phyloP scores from a whole-genome alignment of 257 asterid species.

The Verbascum thapsus region DNA sequence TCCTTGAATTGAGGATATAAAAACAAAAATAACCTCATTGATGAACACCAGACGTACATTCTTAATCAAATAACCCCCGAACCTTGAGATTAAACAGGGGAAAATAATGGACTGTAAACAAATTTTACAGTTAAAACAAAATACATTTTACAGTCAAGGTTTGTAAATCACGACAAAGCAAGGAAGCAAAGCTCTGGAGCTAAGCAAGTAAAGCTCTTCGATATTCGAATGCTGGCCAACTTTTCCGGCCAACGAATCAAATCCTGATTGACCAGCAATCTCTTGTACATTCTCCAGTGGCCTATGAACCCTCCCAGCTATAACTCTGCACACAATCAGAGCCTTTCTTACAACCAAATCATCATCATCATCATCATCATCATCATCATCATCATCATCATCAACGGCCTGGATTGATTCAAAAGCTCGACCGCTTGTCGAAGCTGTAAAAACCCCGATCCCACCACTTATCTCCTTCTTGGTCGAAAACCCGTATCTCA shows the following conservation, averaged over 20 bases:
- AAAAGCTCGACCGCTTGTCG: slow-evolving; percentile 79
- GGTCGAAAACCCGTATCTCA: slow-evolving; percentile 64
- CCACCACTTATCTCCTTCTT: slow-evolving; percentile 49
- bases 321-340: slow-evolving; percentile 81
- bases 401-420: slow-evolving; percentile 48
- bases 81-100: not conserved
- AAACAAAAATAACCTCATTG: not conserved
- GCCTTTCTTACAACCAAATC: slow-evolving; percentile 46
- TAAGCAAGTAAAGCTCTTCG: slow-evolving; percentile 87
- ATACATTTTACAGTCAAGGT: slow-evolving; percentile 28
- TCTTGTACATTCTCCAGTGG: slow-evolving; percentile 78
- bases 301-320: slow-evolving; percentile 92
- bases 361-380: slow-evolving; percentile 14
- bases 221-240: slow-evolving; percentile 68
- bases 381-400: no score
- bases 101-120: slow-evolving; percentile 9
- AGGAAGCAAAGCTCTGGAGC: slow-evolving; percentile 84
- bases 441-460: slow-evolving; percentile 80
- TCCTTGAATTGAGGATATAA: not conserved
- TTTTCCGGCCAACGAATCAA: slow-evolving; percentile 92
- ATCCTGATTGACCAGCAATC: slow-evolving; percentile 70
- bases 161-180: slow-evolving; percentile 86
- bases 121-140: not conserved
- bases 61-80: slow-evolving; percentile 14
- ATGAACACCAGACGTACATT: not conserved